A percentile compares a stretch with the other conserved stretches of the same genome.
Conservation (phyloP, 352 stramenopile species). For the Pythium grandisporangium region DNA sequence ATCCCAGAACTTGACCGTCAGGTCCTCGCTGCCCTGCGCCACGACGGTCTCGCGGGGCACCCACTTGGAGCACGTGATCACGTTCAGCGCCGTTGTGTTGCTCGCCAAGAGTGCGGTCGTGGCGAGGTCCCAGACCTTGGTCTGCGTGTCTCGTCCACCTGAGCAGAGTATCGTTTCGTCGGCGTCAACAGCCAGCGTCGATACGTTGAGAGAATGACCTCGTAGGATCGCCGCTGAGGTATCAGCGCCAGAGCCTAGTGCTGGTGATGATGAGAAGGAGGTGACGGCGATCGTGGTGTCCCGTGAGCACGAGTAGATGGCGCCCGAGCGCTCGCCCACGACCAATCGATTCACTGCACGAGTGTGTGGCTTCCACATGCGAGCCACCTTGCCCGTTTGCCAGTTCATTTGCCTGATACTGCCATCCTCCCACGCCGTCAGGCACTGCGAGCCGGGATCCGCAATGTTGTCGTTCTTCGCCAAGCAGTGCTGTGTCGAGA, state of each 20-base stretch:
- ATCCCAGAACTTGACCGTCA: slow-evolving; percentile 79
- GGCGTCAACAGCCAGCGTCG: slow-evolving; percentile 40
- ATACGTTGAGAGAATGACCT: slow-evolving; percentile 64
- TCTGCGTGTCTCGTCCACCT: slow-evolving; percentile 72
- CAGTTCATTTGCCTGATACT: slow-evolving; percentile 38
- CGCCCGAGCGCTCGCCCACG: slow-evolving; percentile 20
- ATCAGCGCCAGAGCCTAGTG: slow-evolving; percentile 3
- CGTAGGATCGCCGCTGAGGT: slow-evolving; percentile 17
- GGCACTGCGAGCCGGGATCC: slow-evolving; percentile 22
- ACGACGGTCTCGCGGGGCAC: slow-evolving; percentile 48
- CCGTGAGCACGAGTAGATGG: slow-evolving; percentile 68
- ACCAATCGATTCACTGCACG: slow-evolving; percentile 56
- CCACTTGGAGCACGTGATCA: slow-evolving; percentile 81
- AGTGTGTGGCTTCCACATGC: slow-evolving; percentile 36
- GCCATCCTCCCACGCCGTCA: slow-evolving; percentile 70
- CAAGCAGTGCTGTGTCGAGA: slow-evolving; percentile 4
- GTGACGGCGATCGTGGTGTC: slow-evolving; percentile 67
- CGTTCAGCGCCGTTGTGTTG: slow-evolving; percentile 74
- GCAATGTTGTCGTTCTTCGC: background rate
- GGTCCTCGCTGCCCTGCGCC: slow-evolving; percentile 72
- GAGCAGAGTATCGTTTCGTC: slow-evolving; percentile 58
- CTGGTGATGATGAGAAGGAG: background rate
- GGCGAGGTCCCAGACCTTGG: slow-evolving; percentile 65
- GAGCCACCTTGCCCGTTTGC: slow-evolving; percentile 15
- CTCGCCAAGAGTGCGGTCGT: slow-evolving; percentile 36